A percentile compares a stretch with the other conserved stretches of the same genome.
These are phyloP conservation scores for Bipolaris cookei DNA, from an alignment of 2,329 filamentous ascomycete genomes.

Conservation along the genomic window DNA sequence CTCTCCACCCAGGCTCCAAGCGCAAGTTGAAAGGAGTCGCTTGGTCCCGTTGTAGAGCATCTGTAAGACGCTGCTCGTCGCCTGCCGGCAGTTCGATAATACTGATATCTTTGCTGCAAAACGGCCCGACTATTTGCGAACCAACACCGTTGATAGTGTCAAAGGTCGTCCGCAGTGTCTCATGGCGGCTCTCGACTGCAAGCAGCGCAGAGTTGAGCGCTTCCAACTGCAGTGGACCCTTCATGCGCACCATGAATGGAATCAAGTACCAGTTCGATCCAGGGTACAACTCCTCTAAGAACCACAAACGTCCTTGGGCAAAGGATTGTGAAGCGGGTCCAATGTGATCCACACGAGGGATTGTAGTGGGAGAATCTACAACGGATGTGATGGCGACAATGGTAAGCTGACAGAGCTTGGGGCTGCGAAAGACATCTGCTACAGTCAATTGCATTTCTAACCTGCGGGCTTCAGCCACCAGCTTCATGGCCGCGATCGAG, in stretches of 20 bases:
- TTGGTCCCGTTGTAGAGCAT: conserved; percentile 4
- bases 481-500: conserved; percentile 16
- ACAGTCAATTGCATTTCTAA: not conserved
- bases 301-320: conserved; percentile 7
- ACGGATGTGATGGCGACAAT: conserved; percentile 2
- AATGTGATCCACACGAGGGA: not conserved
- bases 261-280: conserved; percentile 6
- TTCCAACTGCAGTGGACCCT: not conserved
- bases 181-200: conserved; percentile 2
- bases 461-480: conserved; percentile 12
- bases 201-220: conserved; percentile 2
- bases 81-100: not conserved
- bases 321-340: conserved; percentile 2
- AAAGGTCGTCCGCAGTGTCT: conserved; percentile 7
- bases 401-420: not conserved
- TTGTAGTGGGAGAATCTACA: not conserved
- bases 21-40: not conserved
- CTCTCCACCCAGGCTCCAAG: conserved; percentile 1
- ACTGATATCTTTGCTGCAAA: not conserved
- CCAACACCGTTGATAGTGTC: not conserved
- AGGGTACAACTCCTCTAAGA: conserved; percentile 4
- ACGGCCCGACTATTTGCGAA: not conserved
- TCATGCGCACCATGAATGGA: not conserved
- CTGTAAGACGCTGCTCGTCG: not conserved
- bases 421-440: not conserved